Evolutionary conservation across 139 green algal genomes (phyloP).

Genomic region (Picochlorum sp.): DNA sequence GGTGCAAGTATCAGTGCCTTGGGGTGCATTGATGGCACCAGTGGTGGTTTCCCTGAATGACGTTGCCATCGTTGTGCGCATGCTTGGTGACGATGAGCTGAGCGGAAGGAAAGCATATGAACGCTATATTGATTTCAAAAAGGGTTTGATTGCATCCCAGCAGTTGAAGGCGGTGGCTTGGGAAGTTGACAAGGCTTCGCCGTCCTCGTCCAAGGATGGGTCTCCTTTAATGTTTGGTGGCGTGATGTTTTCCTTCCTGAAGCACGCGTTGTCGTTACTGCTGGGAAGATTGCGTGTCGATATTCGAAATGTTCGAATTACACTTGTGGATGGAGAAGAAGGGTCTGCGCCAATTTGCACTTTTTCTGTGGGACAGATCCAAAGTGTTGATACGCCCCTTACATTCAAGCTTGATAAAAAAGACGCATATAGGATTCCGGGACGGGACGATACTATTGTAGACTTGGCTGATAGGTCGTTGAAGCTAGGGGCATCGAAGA

Average conservation of each 20-base stretch:
- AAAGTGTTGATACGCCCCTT: no score
- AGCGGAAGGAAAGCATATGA: slow-evolving; percentile 14
- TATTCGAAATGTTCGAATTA: slow-evolving; percentile 42
- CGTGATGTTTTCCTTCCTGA: slow-evolving; percentile 35
- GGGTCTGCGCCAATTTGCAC: neutral
- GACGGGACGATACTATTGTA: neutral
- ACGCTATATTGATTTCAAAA: slow-evolving; percentile 54
- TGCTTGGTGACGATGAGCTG: slow-evolving; percentile 27
- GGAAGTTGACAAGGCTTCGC: neutral
- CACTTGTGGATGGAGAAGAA: neutral
- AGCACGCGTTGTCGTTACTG: slow-evolving; percentile 46
- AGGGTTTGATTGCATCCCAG: slow-evolving; percentile 59
- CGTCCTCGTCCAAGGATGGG: neutral
- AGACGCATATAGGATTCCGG: neutral
- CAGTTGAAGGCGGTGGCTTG: slow-evolving; percentile 37
- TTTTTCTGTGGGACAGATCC: no score
- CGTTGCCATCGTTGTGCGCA: slow-evolving; percentile 12
- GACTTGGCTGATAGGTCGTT: neutral
- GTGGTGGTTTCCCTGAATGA: slow-evolving; percentile 33
- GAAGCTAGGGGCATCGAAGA: neutral
- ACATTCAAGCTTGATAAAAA: neutral
- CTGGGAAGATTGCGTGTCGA: slow-evolving; percentile 62
- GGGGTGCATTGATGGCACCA: slow-evolving; percentile 28
- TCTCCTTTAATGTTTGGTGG: slow-evolving; percentile 9
- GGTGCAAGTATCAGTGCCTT: slow-evolving; percentile 33